Evolutionary conservation across 768 basidiomycete species (phyloP), one percentile per base, ranked within the genome.

Genomic region (Pisolithus orientalis): DNA sequence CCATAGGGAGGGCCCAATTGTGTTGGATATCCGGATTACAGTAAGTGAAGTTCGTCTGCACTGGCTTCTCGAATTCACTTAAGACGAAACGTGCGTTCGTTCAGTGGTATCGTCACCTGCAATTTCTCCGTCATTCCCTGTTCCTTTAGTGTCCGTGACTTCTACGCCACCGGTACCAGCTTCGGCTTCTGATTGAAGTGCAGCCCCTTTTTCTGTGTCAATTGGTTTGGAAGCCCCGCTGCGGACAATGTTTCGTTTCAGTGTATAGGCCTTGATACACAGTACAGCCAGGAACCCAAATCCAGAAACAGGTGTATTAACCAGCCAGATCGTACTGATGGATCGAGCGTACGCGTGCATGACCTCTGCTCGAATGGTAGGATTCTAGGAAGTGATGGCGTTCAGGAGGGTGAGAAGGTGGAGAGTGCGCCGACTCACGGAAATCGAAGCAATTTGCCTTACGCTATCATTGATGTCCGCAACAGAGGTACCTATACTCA

Each of bases 401-500:
- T 43, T 53, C 4, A 62, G 45, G 21, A 50, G 17, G 31, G 42
- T 56, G 51, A 62, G 29, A 5, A 47, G 8, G 43, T 46, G 21
- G 54, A 50, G 50, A 9, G 37, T 39, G 38, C 42, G 9, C 8
- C 50, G 47, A 49, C 56, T 40, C 38, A 66, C 71, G 39, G 64
- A 14, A 38, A 66, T 66, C 3, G 47, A 53, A 43, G 71, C 70
- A 49, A 85, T 70, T 25, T 66, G 60, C n/a, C 70, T 64, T 5
- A 84, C 74, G 54, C 71, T 73, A 52, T 80, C 65, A 49, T 70
- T 78, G 21, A 83, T 69, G 25, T 70, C 73, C 16, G 72, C 63
- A 4, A 74, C 61, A 5, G 75, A 75, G 1, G 75, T 76, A 54
- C 72, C 65, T 29, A 79, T 65, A 34, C 61, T 53, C 17, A 58